Evolutionary conservation across 2,329 filamentous ascomycete genomes (phyloP), one percentile per base, ranked within the genome.

Genomic region (Colletotrichum noveboracense): DNA sequence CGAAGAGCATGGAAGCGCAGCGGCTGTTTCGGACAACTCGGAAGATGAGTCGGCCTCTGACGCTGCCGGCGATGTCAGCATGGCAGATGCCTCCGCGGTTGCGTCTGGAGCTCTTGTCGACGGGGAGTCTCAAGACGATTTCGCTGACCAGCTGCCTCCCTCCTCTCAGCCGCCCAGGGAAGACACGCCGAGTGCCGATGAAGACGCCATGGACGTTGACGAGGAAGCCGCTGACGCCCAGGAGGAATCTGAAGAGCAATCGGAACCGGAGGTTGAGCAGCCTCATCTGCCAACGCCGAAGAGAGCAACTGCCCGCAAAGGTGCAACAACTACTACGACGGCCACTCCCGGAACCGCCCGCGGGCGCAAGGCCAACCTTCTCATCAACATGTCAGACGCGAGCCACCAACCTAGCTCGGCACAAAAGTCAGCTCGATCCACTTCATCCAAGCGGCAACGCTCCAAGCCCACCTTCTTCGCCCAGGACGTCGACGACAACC

Each of bases 401-500:
- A 76, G 71, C 36, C 65, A 67, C 34, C 26, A 30, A 34, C 69
- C 61, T 66, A 58, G 79, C 67, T 21, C 74, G 3, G 74, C 71
- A 7, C 66, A 52, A n/a, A 70, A 66, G 36, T 76, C 71, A 21
- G 72, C 21, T n/a, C 82, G 84, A 30, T 82, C 86, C 38, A 84
- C 84, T 36, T 81, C 84, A 70, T 83, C 84, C 58, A 89, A 88
- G 36, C 36, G 48, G n/a, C 74, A 76, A 34, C 74, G 74, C 8
- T 66, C 86, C 64, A 90, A 90, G 79, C 86, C 87, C 12, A 87
- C 87, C 21, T 88, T 84, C 71, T 87, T 87, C 77, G 83, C 85
- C 56, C 81, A 84, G 69, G 80, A 82, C 3, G 24, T 24, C 24
- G 77, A 77, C 0, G 79, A 79, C 7, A 64, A 70, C 16, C 56